Evolutionary conservation across 768 basidiomycete species (phyloP).

Genomic region (Mycena olivaceomarginata): DNA sequence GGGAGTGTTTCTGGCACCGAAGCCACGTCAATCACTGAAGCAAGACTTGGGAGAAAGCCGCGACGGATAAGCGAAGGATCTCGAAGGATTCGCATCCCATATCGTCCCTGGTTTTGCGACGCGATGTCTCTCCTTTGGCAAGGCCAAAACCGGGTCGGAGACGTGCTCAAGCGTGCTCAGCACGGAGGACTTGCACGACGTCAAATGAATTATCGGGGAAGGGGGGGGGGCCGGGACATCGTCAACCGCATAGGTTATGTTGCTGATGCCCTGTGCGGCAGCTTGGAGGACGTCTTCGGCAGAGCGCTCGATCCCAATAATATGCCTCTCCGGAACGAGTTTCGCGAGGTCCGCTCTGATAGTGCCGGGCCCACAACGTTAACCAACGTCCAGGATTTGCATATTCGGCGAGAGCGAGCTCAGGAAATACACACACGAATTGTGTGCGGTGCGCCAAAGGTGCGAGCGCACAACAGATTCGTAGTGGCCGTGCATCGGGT

Average conservation of each 20-base stretch:
- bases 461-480: conserved; percentile 59
- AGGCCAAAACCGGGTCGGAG: conserved; percentile 59
- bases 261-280: conserved; percentile 57
- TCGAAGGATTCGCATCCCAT: too few relatives aligned
- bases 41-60: too few relatives aligned
- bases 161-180: conserved; percentile 56
- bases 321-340: conserved; percentile 61
- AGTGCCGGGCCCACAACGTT: conserved; percentile 73
- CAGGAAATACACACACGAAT: conserved; percentile 64
- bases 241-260: conserved; percentile 62
- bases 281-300: conserved; percentile 55
- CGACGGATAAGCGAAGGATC: too few relatives aligned
- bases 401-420: conserved; percentile 58
- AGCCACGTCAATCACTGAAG: too few relatives aligned
- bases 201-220: conserved; percentile 66
- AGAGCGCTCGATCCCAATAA: conserved; percentile 64
- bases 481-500: conserved; percentile 42
- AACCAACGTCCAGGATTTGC: conserved; percentile 69
- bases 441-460: conserved; percentile 59
- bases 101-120: conserved; percentile 61
- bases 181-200: conserved; percentile 68
- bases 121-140: conserved; percentile 69
- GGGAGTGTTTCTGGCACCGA: too few relatives aligned
- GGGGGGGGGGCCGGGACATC: conserved; percentile 59
- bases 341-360: conserved; percentile 67